Conservation (phyloP, 148 eudicot genomes). For the Arctostaphylos glauca region DNA sequence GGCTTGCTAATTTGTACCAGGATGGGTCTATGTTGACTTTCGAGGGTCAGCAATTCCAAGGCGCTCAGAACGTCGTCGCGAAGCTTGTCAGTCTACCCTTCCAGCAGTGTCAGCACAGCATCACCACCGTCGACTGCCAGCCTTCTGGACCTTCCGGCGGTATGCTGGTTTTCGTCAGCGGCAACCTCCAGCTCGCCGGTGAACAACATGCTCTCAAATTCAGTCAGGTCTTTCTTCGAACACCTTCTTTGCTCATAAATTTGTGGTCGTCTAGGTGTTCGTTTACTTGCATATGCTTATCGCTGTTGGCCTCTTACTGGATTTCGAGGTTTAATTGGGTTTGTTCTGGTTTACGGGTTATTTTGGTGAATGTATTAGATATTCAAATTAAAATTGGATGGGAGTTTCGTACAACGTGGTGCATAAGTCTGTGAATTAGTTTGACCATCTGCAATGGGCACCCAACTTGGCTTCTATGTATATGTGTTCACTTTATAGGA, state of each 20-base stretch:
- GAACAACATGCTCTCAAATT: conserved; percentile 64
- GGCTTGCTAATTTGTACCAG: conserved; percentile 51
- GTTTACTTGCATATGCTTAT: background rate
- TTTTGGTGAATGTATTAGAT: background rate
- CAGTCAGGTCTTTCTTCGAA: conserved; percentile 51
- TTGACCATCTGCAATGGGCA: background rate
- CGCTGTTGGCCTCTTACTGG: background rate
- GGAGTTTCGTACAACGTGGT: background rate
- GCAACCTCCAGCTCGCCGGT: conserved; percentile 58
- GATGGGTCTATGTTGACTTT: conserved; percentile 53
- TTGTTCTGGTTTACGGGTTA: background rate
- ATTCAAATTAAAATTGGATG: background rate
- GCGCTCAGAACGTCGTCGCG: conserved; percentile 45
- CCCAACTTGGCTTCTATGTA: too few species aligned
- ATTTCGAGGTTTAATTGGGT: background rate
- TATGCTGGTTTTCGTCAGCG: conserved; percentile 63
- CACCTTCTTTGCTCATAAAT: conserved; percentile 1
- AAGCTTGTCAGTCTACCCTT: conserved; percentile 57
- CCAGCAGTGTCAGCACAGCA: conserved; percentile 54
- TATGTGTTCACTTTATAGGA: too few species aligned
- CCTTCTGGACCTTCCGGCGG: conserved; percentile 68
- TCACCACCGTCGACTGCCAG: conserved; percentile 62
- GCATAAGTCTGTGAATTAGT: background rate
- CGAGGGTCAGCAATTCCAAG: conserved; percentile 59
- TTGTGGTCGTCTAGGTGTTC: background rate